A percentile compares a stretch with the other conserved stretches of the same genome.
Evolutionary conservation across 139 green algal genomes (phyloP).

Genomic region (Coelastrella sp.): DNA sequence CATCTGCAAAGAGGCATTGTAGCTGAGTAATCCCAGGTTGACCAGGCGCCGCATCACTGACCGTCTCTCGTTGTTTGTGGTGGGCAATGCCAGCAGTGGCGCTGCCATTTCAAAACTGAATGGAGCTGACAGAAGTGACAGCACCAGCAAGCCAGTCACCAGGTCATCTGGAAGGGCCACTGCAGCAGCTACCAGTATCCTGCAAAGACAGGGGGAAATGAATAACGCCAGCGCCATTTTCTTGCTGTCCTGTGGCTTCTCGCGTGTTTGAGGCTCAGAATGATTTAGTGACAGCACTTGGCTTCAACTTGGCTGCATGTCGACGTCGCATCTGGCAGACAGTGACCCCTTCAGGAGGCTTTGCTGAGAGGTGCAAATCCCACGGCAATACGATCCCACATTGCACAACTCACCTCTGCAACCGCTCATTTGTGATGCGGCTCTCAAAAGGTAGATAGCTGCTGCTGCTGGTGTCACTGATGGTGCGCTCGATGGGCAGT

Average conservation of each 20-base stretch:
- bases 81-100: slow-evolving; percentile 27
- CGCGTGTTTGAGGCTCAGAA: too few species aligned
- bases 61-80: slow-evolving; percentile 31
- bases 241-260: background rate
- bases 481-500: slow-evolving; percentile 8
- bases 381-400: background rate
- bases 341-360: background rate
- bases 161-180: slow-evolving; percentile 43
- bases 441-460: slow-evolving; percentile 44
- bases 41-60: slow-evolving; percentile 44
- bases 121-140: slow-evolving; percentile 35
- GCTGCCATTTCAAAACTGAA: slow-evolving; percentile 36
- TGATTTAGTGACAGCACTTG: too few species aligned
- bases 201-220: background rate
- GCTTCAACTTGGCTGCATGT: background rate
- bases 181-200: slow-evolving; percentile 32
- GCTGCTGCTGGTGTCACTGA: background rate
- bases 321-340: background rate
- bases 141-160: slow-evolving; percentile 38
- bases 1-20: slow-evolving; percentile 27
- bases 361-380: background rate
- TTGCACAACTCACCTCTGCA: slow-evolving; percentile 5
- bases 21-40: slow-evolving; percentile 30
- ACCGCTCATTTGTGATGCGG: slow-evolving; percentile 17
- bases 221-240: background rate